Base-by-base conservation (phyloP, 176 grass and related monocot species). In the Carex kokanica region DNA sequence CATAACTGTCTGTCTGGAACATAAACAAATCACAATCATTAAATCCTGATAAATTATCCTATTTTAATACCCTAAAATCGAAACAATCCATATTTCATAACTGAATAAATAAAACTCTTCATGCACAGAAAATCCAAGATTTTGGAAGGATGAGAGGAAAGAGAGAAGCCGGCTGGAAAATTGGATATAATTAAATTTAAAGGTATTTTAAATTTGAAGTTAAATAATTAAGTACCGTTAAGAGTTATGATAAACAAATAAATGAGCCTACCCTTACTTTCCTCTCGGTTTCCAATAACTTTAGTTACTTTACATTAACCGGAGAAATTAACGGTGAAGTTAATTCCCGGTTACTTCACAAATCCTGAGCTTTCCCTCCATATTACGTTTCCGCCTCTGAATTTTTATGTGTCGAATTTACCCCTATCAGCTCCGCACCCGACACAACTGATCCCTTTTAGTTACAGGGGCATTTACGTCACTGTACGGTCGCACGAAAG, bases 121-220 rank as follows among this genome's bases (percentile, higher is more conserved):
- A 24, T 73, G 11, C 1, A 24, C 17, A 73, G n/a, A 51, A 74
- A 74, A 24, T 51, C 20, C 20, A 24, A 25, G 1, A 74, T 52
- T 74, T 74, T 51, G 1, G 1, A 38, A 14, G n/a, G 12, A 31
- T 24, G 20, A 59, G 20, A 49, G 32, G 31, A 8, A 53, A 69
- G 1, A 10, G 36, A 60, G 82, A 81, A 74, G 32, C 36, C 82
- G 87, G 82, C 73, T 85, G 87, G 70, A 85, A 89, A 89, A 16
- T 88, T 77, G 87, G 27, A 27, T 27, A 27, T 27, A 27, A 27
- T 27, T 38, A 73, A 81, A 74, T 45, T 74, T 65, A 78, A 88
- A 56, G 77, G n/a, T 64, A 59, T 63, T 68, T 65, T 54, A 49
- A 24, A 52, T 45, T 88, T 85, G 64, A 75, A 74, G 43, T 81